These are phyloP conservation scores for Dentiscutata heterogama DNA, from an alignment of 371 early-diverging fungal genomes.

Conservation along the genomic window DNA sequence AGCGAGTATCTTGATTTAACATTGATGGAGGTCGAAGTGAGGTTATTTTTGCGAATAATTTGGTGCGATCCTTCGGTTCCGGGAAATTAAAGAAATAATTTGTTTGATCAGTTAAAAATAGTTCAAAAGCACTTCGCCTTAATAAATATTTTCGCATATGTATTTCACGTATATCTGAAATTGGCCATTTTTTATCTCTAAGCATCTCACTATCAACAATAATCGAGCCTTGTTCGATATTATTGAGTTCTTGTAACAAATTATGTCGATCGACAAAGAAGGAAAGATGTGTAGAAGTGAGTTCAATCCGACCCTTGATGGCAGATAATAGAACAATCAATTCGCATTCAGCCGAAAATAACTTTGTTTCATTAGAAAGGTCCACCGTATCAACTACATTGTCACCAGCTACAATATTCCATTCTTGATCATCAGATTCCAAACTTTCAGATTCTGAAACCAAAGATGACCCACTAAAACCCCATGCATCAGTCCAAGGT, in stretches of 20 bases:
- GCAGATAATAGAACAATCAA: slow-evolving; percentile 63
- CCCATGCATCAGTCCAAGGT: slow-evolving; percentile 43
- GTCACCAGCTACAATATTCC: slow-evolving; percentile 48
- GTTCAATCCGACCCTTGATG: slow-evolving; percentile 61
- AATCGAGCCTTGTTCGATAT: slow-evolving; percentile 46
- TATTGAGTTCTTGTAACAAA: slow-evolving; percentile 45
- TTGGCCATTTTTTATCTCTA: slow-evolving; percentile 64
- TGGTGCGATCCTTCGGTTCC: slow-evolving; percentile 56
- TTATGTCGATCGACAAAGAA: slow-evolving; percentile 57
- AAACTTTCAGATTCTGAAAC: slow-evolving; percentile 32
- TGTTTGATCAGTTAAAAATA: slow-evolving; percentile 71
- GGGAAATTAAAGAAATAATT: slow-evolving; percentile 69
- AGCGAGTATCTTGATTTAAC: slow-evolving; percentile 50
- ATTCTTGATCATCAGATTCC: slow-evolving; percentile 47
- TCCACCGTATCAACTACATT: slow-evolving; percentile 43
- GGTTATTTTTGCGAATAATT: slow-evolving; percentile 58
- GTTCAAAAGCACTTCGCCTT: slow-evolving; percentile 69
- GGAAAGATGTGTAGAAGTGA: slow-evolving; percentile 55
- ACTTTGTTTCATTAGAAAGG: slow-evolving; percentile 27
- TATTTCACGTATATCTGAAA: slow-evolving; percentile 62
- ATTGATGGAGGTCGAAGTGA: slow-evolving; percentile 57
- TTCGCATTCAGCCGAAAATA: slow-evolving; percentile 60
- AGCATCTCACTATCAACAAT: slow-evolving; percentile 55
- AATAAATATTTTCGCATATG: slow-evolving; percentile 71
- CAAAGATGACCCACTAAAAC: slow-evolving; percentile 1